Base-by-base conservation (phyloP, 2,329 filamentous ascomycete genomes). In the Clarireedia monteithiana region DNA sequence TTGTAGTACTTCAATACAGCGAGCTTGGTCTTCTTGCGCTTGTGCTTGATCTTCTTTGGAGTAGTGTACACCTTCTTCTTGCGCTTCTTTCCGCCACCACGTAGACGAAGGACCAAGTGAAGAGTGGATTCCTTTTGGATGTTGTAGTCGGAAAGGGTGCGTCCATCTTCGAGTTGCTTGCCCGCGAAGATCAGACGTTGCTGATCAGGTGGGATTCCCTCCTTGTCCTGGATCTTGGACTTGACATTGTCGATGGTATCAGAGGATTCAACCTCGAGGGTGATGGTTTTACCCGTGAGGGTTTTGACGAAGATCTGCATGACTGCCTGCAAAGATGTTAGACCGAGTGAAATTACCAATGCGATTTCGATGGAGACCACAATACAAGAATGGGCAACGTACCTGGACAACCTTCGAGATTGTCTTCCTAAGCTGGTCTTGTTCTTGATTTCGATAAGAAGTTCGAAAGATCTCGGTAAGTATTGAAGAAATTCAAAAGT, bases 1-100 rank as follows among this genome's bases (percentile, higher is more conserved):
- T 99, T 99, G 89, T 99, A 99, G 89, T 99, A 99, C 88, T 99
- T 99, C 78, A 99, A 91, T 70, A 99, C 92, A 72, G 94, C 94
- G 77, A 99, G 82, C 88, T 99, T 99, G 86, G 89, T 96, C 92
- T 99, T 99, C 91, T 97, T 99, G 83, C 91, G 88, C 91, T 99
- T 99, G 88, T 99, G 94, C 94, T 99, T 99, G 88, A 99, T 99
- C 91, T 99, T 99, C 91, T 99, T 99, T 77, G 94, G 94, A 73
- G 94, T 99, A 76, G 90, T 97, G 89, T 99, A 99, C 70, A 99
- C 94, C 91, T 99, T 99, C 91, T 96, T 96, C 90, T 99, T 99
- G 79, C 95, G 86, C 89, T 97, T 96, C 91, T 99, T 99, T 75
- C 78, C 91, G 78, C 92, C 94, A 84, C 94, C 94, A 84, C 92